Percentiles rank a stretch among this genome's conserved stretches.
These are phyloP conservation scores for Blastocystis sp. DNA, from an alignment of 352 stramenopile genomes.

Conservation along the genomic window DNA sequence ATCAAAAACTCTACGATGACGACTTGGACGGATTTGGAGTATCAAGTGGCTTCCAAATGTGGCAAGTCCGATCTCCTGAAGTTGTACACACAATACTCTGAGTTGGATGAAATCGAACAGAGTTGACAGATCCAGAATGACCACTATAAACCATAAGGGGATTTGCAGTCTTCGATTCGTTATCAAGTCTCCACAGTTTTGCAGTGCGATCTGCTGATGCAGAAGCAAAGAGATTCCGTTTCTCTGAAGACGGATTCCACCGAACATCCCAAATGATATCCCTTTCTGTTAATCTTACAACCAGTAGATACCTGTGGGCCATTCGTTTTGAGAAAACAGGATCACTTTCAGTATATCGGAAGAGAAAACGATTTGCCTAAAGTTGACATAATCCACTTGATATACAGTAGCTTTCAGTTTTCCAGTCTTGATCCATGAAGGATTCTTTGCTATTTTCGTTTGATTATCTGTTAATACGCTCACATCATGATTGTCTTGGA, in stretches of 20 bases:
- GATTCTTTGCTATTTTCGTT: constrained; percentile 27
- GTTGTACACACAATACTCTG: constrained; percentile 21
- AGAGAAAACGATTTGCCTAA: constrained; percentile 63
- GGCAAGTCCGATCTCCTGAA: constrained; percentile 44
- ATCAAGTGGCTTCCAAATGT: constrained; percentile 46
- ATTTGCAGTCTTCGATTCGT: neutral
- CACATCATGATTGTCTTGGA: constrained; percentile 36
- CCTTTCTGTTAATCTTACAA: neutral
- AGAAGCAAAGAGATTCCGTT: constrained; percentile 1
- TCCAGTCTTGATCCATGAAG: constrained; percentile 48
- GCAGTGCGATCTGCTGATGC: constrained; percentile 24
- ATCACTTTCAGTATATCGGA: constrained; percentile 24
- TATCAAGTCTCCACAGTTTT: constrained; percentile 19
- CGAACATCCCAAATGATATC: constrained; percentile 55
- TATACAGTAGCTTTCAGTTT: constrained; percentile 57
- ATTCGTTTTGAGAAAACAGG: constrained; percentile 20
- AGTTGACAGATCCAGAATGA: constrained; percentile 40
- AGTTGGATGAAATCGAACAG: constrained; percentile 20
- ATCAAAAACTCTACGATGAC: neutral
- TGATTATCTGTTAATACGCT: constrained; percentile 17
- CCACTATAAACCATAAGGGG: neutral
- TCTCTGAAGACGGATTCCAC: neutral
- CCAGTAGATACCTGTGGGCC: neutral
- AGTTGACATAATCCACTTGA: neutral
- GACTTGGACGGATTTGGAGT: neutral